Base-by-base conservation (phyloP, 2,329 filamentous ascomycete genomes). In the Curvularia sp. region DNA sequence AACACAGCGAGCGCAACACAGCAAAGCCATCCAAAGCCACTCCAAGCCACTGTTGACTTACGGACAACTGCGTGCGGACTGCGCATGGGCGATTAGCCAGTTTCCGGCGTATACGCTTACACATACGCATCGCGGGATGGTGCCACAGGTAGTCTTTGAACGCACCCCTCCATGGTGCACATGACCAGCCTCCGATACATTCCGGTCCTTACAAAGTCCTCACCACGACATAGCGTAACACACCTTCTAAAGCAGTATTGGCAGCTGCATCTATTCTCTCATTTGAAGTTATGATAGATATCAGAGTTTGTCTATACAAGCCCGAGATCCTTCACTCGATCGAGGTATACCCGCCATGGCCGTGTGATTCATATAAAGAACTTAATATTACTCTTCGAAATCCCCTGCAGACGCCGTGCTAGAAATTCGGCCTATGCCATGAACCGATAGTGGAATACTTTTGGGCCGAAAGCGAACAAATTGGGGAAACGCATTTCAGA, bases 351-450 rank as follows among this genome's bases (percentile, higher is more conserved):
- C 60, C 65, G 60, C 67, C 66, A 64, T 64, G 65, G 65, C 61
- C 62, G 64, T 58, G 58, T 66, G 65, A 66, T 65, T 63, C 66
- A 69, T 71, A 63, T 62, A 50, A 61, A 58, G 70, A 69, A 70
- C 56, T 67, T 68, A 67, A 70, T 68, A 66, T 67, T 67, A 67
- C 68, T 68, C 63, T 64, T 75, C 67, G 67, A 72, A 71, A 65
- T 70, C 61, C 71, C 70, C 75, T 74, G 73, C 72, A 74, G 68
- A 75, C 74, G 73, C 74, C 74, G 72, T 75, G 71, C 72, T 75
- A 67, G 65, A 75, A 73, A 67, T 62, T 65, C 58, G 69, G 64
- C 65, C 72, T 69, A 54, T 68, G 60, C 63, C 63, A 64, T 70
- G 62, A 67, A 64, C 64, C 63, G 62, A 65, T 68, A 69, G 57